These are phyloP conservation scores for Xylariomycetidae sp. DNA, from an alignment of 2,329 filamentous ascomycete genomes.

Conservation along the genomic window DNA sequence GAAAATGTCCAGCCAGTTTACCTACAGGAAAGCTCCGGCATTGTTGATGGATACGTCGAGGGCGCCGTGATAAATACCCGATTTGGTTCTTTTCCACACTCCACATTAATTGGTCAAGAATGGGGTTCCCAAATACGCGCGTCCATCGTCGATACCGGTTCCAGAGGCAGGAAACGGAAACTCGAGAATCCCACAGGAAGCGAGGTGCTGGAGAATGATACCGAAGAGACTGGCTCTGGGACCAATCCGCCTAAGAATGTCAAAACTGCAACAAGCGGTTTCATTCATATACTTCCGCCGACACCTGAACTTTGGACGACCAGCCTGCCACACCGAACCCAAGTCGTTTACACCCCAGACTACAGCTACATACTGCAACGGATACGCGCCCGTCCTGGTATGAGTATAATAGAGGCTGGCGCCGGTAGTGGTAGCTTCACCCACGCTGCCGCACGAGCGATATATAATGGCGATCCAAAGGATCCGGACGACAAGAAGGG, in stretches of 20 bases:
- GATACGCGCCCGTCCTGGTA: constrained; percentile 68
- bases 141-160: constrained; percentile 85
- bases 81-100: constrained; percentile 86
- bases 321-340: constrained; percentile 74
- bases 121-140: constrained; percentile 93
- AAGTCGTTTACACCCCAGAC: constrained; percentile 83
- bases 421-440: constrained; percentile 82
- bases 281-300: constrained; percentile 73
- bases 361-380: constrained; percentile 81
- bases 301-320: constrained; percentile 81
- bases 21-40: constrained; percentile 56
- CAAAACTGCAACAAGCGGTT: constrained; percentile 60
- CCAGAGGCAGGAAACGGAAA: constrained; percentile 70
- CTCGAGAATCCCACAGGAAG: constrained; percentile 39
- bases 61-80: constrained; percentile 83
- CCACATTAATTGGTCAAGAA: constrained; percentile 68
- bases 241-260: constrained; percentile 25
- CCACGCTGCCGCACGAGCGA: constrained; percentile 69
- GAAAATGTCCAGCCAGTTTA: constrained; percentile 78
- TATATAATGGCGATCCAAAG: constrained; percentile 66
- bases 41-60: constrained; percentile 68
- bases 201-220: constrained; percentile 37
- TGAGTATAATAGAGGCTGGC: constrained; percentile 72
- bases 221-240: constrained; percentile 14
- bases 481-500: constrained; percentile 45